Base-by-base conservation (phyloP, 495 filamentous ascomycete species). In the Penicillium mononematosum region DNA sequence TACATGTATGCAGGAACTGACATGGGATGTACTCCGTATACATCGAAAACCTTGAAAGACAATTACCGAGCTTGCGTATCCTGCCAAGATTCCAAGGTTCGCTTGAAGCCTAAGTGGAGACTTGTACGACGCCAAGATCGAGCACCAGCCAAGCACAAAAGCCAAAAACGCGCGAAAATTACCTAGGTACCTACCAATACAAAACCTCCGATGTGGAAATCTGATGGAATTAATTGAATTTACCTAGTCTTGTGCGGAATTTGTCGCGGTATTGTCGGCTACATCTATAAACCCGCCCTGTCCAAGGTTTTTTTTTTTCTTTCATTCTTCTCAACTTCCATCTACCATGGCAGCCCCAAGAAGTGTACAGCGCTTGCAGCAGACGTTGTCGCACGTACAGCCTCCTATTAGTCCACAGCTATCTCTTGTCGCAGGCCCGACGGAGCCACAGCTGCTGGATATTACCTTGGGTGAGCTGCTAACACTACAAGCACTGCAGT, bases 391-490 rank as follows among this genome's bases (percentile, higher is more conserved):
- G 9, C 73, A 76, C 47, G 49, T 76, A 12, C 64, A 70, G 41
- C 58, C 69, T 2, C 36, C 50, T 0, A 34, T 52, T 25, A 58
- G 56, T 12, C 52, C 66, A 17, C 56, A 56, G n/a, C 65, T 69
- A 44, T 87, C 85, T 0, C 63, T 87, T 47, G 76, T 88, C 41
- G 72, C 79, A 31, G 85, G 85, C 3, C 81, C 84, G 31, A 80
- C 81, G 34, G 75, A 86, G 49, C 81, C 83, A 20, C 76, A 77
- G 1, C 71, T 89, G 45, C 74, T 85, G 53, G 79, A 85, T 36
- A 67, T 88, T 42, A 87, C 85, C 0, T 74, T 88, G 9, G 80
- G 83, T 6, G 81, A 85, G 59, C 70, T 89, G 16, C 70, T 89
- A 32, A 78, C 83, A 31, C 71, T 85, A 3, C 85, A 88, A 72